Evolutionary conservation across 2,329 filamentous ascomycete genomes (phyloP).

Genomic region (Calonectria pauciramosa): DNA sequence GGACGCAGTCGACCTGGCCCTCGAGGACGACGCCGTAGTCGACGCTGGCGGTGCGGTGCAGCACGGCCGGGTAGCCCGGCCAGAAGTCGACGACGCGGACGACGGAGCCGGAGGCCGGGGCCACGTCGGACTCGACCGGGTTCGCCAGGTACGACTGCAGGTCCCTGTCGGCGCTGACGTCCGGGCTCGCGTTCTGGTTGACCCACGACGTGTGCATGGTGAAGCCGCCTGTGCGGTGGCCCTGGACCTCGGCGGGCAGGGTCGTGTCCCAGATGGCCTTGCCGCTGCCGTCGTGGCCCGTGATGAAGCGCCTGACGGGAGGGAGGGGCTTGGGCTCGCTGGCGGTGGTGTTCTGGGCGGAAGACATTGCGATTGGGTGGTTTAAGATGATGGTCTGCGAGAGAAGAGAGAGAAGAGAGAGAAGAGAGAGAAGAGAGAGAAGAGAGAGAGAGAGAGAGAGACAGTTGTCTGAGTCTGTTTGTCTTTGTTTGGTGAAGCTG

Average conservation of each 20-base stretch:
- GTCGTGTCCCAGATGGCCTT: slow-evolving; percentile 37
- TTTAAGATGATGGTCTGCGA: not conserved
- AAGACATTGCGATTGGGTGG: slow-evolving; percentile 28
- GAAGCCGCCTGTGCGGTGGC: slow-evolving; percentile 35
- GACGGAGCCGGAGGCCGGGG: slow-evolving; percentile 34
- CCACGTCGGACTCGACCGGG: slow-evolving; percentile 33
- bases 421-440: not conserved
- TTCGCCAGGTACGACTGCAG: slow-evolving; percentile 36
- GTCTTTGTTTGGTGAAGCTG: not conserved
- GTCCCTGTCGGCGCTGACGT: slow-evolving; percentile 32
- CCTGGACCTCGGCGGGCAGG: slow-evolving; percentile 30
- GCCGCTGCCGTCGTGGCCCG: slow-evolving; percentile 35
- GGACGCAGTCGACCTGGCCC: slow-evolving; percentile 39
- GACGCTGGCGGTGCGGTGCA: slow-evolving; percentile 42
- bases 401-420: not conserved
- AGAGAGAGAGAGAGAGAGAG: not conserved
- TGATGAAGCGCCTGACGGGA: slow-evolving; percentile 37
- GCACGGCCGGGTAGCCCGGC: slow-evolving; percentile 34
- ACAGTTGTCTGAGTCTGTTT: not conserved
- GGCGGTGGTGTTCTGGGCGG: not conserved
- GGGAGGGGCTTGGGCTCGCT: slow-evolving; percentile 30
- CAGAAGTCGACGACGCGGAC: slow-evolving; percentile 41
- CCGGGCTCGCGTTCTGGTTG: slow-evolving; percentile 31
- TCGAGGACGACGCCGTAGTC: slow-evolving; percentile 41
- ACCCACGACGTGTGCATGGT: slow-evolving; percentile 36